These are phyloP conservation scores for Brassica rapa DNA, from an alignment of 345 rosid genomes.

Conservation along the genomic window DNA sequence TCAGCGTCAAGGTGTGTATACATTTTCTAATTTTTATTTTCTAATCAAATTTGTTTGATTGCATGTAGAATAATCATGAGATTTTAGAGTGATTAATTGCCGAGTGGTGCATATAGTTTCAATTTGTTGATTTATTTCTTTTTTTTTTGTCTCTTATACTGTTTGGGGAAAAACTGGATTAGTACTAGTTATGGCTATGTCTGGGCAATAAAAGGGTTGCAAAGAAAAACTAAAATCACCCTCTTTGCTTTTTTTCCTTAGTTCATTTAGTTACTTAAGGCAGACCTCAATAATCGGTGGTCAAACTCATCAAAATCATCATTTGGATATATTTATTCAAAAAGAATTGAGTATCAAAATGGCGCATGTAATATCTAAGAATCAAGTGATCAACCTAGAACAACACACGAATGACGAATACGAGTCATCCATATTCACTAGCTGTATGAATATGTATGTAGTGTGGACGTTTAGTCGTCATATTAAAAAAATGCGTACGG, in stretches of 20 bases:
- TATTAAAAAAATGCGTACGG: slow-evolving; percentile 8
- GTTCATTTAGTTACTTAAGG: slow-evolving; percentile 7
- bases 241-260: slow-evolving; percentile 14
- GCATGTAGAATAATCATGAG: slow-evolving; percentile 15
- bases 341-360: not conserved
- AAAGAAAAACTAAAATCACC: slow-evolving; percentile 5
- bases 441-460: not conserved
- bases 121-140: slow-evolving; percentile 20
- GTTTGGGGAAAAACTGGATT: slow-evolving; percentile 17
- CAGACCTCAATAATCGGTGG: slow-evolving; percentile 21
- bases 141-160: slow-evolving; percentile 4
- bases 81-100: slow-evolving; percentile 1
- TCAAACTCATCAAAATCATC: slow-evolving; percentile 19
- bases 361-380: slow-evolving; percentile 11
- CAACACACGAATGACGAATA: slow-evolving; percentile 2
- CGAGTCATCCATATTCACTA: slow-evolving; percentile 11
- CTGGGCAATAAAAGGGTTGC: slow-evolving; percentile 11
- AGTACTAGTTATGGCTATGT: slow-evolving; percentile 21
- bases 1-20: slow-evolving; percentile 63
- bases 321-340: not conserved
- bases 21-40: not conserved
- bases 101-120: slow-evolving; percentile 27
- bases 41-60: not conserved
- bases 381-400: slow-evolving; percentile 4
- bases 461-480: not conserved